Conservation (phyloP, 805 yeast species). For the Kluyveromyces dobzhanskii region DNA sequence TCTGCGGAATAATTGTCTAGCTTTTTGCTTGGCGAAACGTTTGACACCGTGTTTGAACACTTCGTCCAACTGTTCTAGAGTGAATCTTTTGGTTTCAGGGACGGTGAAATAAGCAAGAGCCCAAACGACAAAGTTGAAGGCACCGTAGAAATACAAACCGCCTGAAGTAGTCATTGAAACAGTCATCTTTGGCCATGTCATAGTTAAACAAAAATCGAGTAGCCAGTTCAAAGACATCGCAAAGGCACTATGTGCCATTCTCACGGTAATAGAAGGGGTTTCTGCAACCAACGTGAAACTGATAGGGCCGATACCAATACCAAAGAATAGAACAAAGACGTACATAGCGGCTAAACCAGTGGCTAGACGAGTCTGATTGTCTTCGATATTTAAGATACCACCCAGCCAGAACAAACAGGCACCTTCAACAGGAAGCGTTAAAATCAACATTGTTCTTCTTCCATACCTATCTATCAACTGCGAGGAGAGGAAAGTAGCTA, state of each 20-base stretch:
- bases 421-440: conserved; percentile 54
- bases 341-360: conserved; percentile 39
- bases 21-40: conserved; percentile 9
- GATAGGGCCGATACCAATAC: conserved; percentile 47
- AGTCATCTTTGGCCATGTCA: conserved; percentile 44
- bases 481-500: conserved; percentile 41
- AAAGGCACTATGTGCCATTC: conserved; percentile 44
- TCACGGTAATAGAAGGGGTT: conserved; percentile 42
- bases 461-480: conserved; percentile 43
- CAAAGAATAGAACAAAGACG: conserved; percentile 37
- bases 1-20: conserved; percentile 4
- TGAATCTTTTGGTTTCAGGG: conserved; percentile 61
- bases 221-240: conserved; percentile 41
- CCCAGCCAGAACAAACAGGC: conserved; percentile 46
- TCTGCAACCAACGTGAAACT: conserved; percentile 50
- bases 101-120: conserved; percentile 37
- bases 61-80: conserved; percentile 70
- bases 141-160: conserved; percentile 45
- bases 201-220: conserved; percentile 40
- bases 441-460: conserved; percentile 42
- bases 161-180: conserved; percentile 40
- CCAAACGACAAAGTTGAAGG: conserved; percentile 42
- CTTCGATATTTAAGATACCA: conserved; percentile 35
- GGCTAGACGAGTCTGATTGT: conserved; percentile 34
- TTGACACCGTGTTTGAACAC: conserved; percentile 39